Evolutionary conservation across 1,284 basidiomycete species (phyloP).

Genomic region (Blastosporella zonata): DNA sequence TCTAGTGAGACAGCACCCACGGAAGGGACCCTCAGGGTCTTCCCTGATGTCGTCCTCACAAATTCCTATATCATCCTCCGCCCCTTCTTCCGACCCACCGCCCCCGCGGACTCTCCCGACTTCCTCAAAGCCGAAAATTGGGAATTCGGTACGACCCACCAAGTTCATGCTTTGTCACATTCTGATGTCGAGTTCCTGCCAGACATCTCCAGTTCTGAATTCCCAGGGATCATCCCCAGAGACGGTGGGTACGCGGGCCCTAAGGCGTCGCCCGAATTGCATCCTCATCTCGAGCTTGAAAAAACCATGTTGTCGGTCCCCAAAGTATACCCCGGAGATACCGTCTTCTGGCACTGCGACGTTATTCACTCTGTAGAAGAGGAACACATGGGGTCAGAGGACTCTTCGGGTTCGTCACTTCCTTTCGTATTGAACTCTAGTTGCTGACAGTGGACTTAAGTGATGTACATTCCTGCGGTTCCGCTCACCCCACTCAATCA

Average conservation of each 20-base stretch:
- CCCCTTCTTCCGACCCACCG: constrained; percentile 72
- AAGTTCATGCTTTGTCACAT: background rate
- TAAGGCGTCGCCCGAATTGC: constrained; percentile 45
- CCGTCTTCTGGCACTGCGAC: constrained; percentile 88
- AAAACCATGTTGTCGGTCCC: constrained; percentile 76
- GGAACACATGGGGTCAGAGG: constrained; percentile 63
- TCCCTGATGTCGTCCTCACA: constrained; percentile 70
- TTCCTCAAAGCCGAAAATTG: constrained; percentile 63
- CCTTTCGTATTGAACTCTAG: background rate
- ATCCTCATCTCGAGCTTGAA: constrained; percentile 69
- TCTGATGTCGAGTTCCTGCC: background rate
- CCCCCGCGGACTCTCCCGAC: constrained; percentile 37
- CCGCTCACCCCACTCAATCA: constrained; percentile 67
- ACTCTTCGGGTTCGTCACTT: constrained; percentile 58
- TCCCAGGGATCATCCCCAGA: constrained; percentile 50
- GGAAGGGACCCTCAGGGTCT: constrained; percentile 79
- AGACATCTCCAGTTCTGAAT: constrained; percentile 57
- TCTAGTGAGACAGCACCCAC: constrained; percentile 64
- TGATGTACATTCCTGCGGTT: constrained; percentile 82
- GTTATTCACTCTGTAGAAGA: constrained; percentile 79
- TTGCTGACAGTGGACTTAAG: constrained; percentile 26
- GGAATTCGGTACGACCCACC: constrained; percentile 56
- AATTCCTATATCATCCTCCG: constrained; percentile 82
- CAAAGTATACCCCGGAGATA: constrained; percentile 74
- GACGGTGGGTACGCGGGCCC: constrained; percentile 52